A percentile compares a stretch with the other conserved stretches of the same genome.
Conservation (phyloP, 2,329 filamentous ascomycete genomes). For the Xenoacremonium recifei region DNA sequence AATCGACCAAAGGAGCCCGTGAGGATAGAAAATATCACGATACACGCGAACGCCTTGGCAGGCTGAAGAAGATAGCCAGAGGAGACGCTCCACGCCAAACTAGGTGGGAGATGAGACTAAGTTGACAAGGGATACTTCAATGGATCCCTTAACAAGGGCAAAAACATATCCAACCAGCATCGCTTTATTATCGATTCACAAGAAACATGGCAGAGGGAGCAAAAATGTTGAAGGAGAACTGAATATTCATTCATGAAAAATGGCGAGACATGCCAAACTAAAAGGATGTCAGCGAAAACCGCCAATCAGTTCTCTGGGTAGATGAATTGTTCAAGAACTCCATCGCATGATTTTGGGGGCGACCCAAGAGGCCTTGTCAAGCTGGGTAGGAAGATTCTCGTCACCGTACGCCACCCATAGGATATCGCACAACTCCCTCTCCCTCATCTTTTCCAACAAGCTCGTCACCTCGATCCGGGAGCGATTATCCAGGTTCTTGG, state of each 20-base stretch:
- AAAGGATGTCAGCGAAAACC: background rate
- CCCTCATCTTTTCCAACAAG: slow-evolving; percentile 14
- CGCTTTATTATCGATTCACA: background rate
- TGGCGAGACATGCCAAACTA: no score
- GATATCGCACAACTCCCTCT: slow-evolving; percentile 21
- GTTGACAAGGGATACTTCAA: no score
- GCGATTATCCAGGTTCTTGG: slow-evolving; percentile 10
- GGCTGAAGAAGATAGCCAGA: slow-evolving; percentile 35
- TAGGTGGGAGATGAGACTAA: no score
- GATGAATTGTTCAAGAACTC: background rate
- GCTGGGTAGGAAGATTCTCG: slow-evolving; percentile 8
- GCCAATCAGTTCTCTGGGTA: background rate
- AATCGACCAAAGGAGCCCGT: slow-evolving; percentile 66
- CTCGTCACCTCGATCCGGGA: slow-evolving; percentile 9
- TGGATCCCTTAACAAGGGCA: no score
- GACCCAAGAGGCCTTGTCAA: background rate
- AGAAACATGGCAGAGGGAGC: background rate
- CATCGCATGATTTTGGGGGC: slow-evolving; percentile 4
- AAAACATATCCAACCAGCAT: background rate
- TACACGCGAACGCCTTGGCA: slow-evolving; percentile 80
- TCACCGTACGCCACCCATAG: slow-evolving; percentile 21
- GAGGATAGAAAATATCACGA: slow-evolving; percentile 65
- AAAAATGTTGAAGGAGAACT: no score
- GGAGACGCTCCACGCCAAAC: background rate
- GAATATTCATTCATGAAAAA: no score